Percentiles rank a stretch among this genome's conserved stretches.
Evolutionary conservation across 2,329 filamentous ascomycete species (phyloP).

Genomic region (Xylaria digitata): DNA sequence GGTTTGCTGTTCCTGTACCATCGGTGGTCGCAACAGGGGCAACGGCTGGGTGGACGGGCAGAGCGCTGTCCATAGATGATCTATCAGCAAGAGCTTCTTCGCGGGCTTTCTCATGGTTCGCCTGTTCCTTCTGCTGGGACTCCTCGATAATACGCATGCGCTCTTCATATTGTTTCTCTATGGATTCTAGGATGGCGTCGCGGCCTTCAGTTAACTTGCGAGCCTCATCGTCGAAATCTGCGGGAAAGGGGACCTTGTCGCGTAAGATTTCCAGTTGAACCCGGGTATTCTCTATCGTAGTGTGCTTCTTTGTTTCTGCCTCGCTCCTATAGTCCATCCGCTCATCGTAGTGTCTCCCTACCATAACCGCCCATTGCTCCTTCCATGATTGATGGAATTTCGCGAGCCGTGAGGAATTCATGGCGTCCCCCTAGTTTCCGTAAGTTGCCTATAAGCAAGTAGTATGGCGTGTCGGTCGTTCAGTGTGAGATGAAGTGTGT

Average conservation of each 20-base stretch:
- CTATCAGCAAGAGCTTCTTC: conserved; percentile 24
- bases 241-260: conserved; percentile 6
- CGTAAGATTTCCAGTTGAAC: conserved; percentile 27
- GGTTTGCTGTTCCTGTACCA: neutral
- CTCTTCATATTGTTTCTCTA: conserved; percentile 19
- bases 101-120: conserved; percentile 20
- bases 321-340: conserved; percentile 24
- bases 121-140: conserved; percentile 29
- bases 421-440: conserved; percentile 4
- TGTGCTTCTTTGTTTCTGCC: conserved; percentile 29
- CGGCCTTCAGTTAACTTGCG: conserved; percentile 18
- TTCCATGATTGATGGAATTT: conserved; percentile 28
- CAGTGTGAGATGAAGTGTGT: neutral
- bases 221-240: conserved; percentile 20
- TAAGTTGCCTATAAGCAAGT: neutral
- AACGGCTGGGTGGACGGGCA: neutral
- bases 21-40: neutral
- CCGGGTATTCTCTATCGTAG: conserved; percentile 11
- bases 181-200: conserved; percentile 15
- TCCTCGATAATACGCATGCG: conserved; percentile 19
- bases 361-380: conserved; percentile 25
- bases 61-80: conserved; percentile 8
- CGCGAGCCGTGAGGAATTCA: conserved; percentile 25
- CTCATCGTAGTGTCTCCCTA: conserved; percentile 31
- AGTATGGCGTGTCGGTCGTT: neutral